Percentiles rank a stretch among this genome's conserved stretches.
phyloP scores from a whole-genome alignment of 495 filamentous ascomycete species.

The Ramalina peruviana region DNA sequence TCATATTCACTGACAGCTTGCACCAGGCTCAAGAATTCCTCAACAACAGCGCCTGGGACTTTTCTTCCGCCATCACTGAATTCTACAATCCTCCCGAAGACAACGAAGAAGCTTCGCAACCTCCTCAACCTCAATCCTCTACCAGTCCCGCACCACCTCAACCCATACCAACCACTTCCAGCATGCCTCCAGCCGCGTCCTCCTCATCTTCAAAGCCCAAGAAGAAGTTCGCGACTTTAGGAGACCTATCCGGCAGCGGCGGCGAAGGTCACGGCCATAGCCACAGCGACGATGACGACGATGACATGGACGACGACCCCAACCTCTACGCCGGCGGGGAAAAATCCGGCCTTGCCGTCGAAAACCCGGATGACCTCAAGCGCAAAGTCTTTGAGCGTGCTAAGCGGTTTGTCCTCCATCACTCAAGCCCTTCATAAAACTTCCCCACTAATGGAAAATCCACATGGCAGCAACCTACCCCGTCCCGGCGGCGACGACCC shows the following conservation, averaged over 20 bases:
- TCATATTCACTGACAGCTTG: slow-evolving; percentile 1
- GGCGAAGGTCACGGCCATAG: slow-evolving; percentile 39
- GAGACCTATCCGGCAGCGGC: slow-evolving; percentile 30
- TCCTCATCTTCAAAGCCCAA: slow-evolving; percentile 24
- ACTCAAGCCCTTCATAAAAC: background rate
- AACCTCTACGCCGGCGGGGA: slow-evolving; percentile 92
- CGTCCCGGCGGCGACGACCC: slow-evolving; percentile 43
- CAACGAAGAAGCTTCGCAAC: slow-evolving; percentile 16
- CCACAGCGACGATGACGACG: slow-evolving; percentile 45
- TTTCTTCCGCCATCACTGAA: slow-evolving; percentile 50
- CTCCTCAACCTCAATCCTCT: slow-evolving; percentile 12
- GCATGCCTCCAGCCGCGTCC: slow-evolving; percentile 21
- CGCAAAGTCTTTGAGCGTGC: slow-evolving; percentile 76
- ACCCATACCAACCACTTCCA: slow-evolving; percentile 11
- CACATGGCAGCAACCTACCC: slow-evolving; percentile 36
- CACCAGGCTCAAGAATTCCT: slow-evolving; percentile 59
- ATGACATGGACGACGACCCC: slow-evolving; percentile 49
- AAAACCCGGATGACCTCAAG: slow-evolving; percentile 66
- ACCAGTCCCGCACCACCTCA: slow-evolving; percentile 9
- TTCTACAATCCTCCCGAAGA: slow-evolving; percentile 62
- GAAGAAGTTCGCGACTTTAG: slow-evolving; percentile 44
- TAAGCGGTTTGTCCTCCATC: slow-evolving; percentile 40
- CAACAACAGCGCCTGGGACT: slow-evolving; percentile 50
- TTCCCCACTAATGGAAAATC: background rate
- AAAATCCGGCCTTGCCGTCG: slow-evolving; percentile 90